Evolutionary conservation across 2,329 filamentous ascomycete genomes (phyloP), one percentile per base, ranked within the genome.

Genomic region (Monosporascus sp.): DNA sequence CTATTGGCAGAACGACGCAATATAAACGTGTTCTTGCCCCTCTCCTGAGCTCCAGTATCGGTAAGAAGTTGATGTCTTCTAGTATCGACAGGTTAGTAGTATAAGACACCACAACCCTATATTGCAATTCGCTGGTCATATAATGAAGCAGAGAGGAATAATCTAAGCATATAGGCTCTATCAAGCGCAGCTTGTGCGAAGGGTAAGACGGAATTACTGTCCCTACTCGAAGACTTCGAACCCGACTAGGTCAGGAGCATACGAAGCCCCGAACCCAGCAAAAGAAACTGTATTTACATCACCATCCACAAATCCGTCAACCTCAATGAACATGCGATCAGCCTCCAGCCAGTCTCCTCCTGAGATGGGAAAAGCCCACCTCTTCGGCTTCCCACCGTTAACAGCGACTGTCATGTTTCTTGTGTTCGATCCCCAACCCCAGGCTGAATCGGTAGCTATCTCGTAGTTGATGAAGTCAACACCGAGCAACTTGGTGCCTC

Each of bases 391-490:
- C 0, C 63, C 66, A 1, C 68, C 71, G 26, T 81, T 81, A n/a
- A 81, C 70, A 0, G 69, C 61, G 15, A 81, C 63, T 0, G 77
- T 78, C 61, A 79, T 69, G 51, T 80, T 80, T 1, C 77, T 65
- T 0, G 77, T 74, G 57, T 80, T 81, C 0, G 72, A 69, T 0
- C 74, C 78, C 56, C 63, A 71, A 0, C 59, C 70, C 67, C 76
- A 79, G 0, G 73, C 66, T 0, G 67, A 70, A 1, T 62, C 63
- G 17, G 78, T 70, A 0, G 73, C 70, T 11, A 78, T 68, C 8
- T 80, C 77, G 56, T 81, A 79, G 64, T 81, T 80, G 63, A 79
- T 75, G 46, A 74, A 80, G 59, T 79, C 75, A 14, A 80, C 62
- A 1, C 74, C 74, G 0, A 80, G 54, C 35, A 76, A 70, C 54